Evolutionary conservation across 345 rosid species (phyloP).

Genomic region (Lumnitzera littorea): DNA sequence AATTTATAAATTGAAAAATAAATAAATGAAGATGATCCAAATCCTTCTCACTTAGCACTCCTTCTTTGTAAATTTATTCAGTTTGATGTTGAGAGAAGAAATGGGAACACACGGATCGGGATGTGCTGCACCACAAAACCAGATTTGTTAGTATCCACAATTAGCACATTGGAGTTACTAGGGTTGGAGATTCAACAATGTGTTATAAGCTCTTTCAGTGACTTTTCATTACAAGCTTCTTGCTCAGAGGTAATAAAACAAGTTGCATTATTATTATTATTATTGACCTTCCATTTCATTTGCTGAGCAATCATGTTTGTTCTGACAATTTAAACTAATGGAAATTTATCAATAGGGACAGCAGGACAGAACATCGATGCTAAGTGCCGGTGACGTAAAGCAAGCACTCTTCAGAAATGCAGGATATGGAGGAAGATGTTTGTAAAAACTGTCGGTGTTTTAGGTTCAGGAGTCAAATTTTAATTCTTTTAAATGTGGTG

Average conservation of each 20-base stretch:
- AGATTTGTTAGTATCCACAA: conserved; percentile 27
- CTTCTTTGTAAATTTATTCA: conserved; percentile 5
- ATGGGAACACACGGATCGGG: conserved; percentile 21
- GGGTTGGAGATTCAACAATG: conserved; percentile 39
- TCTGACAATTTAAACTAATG: neutral
- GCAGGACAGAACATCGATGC: conserved; percentile 12
- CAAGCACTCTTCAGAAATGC: conserved; percentile 39
- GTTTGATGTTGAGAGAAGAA: conserved; percentile 32
- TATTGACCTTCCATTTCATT: neutral
- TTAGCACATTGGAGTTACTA: conserved; percentile 24
- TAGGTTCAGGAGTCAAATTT: no score
- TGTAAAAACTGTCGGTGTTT: conserved; percentile 3
- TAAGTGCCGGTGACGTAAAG: conserved; percentile 30
- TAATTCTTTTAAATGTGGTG: no score
- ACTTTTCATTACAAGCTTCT: conserved; percentile 42
- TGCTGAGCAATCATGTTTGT: neutral
- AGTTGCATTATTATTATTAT: no score
- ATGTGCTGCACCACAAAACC: conserved; percentile 32
- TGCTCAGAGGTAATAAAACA: conserved; percentile 23
- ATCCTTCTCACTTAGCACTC: no score
- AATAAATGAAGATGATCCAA: no score
- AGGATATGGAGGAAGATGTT: conserved; percentile 39
- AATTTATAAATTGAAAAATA: no score
- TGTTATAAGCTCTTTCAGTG: conserved; percentile 41
- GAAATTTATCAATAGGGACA: conserved; percentile 9